Percentiles rank a stretch among this genome's conserved stretches.
These are phyloP conservation scores for Backusella australiensis DNA, from an alignment of 192 early-diverging fungal species.

Conservation along the genomic window DNA sequence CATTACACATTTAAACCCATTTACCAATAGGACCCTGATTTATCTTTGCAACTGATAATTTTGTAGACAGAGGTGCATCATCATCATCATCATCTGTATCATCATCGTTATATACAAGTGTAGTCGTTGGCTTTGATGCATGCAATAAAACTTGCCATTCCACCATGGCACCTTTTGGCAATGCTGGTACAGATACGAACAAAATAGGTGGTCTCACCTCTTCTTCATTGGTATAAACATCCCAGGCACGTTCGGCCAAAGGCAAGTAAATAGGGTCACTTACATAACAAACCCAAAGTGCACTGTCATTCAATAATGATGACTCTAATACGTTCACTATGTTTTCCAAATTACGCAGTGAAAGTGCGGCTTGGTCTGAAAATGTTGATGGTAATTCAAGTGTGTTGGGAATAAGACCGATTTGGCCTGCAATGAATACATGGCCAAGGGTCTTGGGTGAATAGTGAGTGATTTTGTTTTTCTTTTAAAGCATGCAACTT, in stretches of 20 bases:
- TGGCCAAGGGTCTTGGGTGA: slow-evolving; percentile 48
- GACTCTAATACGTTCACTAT: slow-evolving; percentile 42
- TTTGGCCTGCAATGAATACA: slow-evolving; percentile 76
- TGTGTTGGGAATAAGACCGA: slow-evolving; percentile 66
- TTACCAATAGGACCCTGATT: slow-evolving; percentile 10
- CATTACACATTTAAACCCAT: background rate
- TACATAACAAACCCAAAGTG: slow-evolving; percentile 62
- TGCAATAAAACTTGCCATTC: slow-evolving; percentile 66
- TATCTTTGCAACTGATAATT: background rate
- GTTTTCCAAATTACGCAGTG: slow-evolving; percentile 52
- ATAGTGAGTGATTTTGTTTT: background rate
- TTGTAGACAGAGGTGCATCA: background rate
- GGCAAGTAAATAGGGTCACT: slow-evolving; percentile 28
- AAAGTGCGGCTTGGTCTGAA: slow-evolving; percentile 46
- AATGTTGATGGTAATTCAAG: slow-evolving; percentile 57
- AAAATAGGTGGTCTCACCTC: slow-evolving; percentile 35
- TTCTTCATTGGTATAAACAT: slow-evolving; percentile 17
- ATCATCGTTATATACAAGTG: slow-evolving; percentile 24
- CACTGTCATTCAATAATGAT: slow-evolving; percentile 35
- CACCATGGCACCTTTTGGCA: slow-evolving; percentile 59
- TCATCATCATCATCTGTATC: slow-evolving; percentile 8
- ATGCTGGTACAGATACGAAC: slow-evolving; percentile 54
- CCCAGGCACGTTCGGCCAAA: slow-evolving; percentile 39
- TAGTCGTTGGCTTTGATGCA: background rate
- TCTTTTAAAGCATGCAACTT: slow-evolving; percentile 3